phyloP scores from a whole-genome alignment of 2,329 filamentous ascomycete species.

The Helminthosporium solani region DNA sequence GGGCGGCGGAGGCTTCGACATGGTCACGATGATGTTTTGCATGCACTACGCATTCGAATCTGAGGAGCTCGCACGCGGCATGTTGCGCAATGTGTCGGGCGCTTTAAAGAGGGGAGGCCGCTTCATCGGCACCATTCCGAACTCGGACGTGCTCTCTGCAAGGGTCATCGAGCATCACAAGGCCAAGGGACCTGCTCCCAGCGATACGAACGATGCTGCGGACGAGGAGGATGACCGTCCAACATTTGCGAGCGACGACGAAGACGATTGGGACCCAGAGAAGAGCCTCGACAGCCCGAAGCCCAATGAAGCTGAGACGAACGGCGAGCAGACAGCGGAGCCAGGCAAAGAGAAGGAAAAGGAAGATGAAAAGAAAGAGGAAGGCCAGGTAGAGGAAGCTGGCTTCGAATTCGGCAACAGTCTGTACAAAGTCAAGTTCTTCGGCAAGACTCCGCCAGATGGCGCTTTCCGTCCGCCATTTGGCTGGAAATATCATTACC shows the following conservation, averaged over 20 bases:
- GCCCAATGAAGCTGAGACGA: slow-evolving; percentile 41
- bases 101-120: slow-evolving; percentile 89
- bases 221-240: slow-evolving; percentile 37
- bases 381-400: slow-evolving; percentile 50
- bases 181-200: slow-evolving; percentile 40
- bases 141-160: slow-evolving; percentile 83
- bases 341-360: slow-evolving; percentile 21
- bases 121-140: slow-evolving; percentile 95
- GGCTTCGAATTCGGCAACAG: slow-evolving; percentile 84
- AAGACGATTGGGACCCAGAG: slow-evolving; percentile 47
- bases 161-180: slow-evolving; percentile 77
- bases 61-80: slow-evolving; percentile 83
- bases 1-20: slow-evolving; percentile 80
- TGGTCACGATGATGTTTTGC: slow-evolving; percentile 98
- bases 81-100: slow-evolving; percentile 91
- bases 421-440: slow-evolving; percentile 89
- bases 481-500: slow-evolving; percentile 98
- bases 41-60: slow-evolving; percentile 98
- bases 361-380: slow-evolving; percentile 32
- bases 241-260: slow-evolving; percentile 40
- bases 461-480: slow-evolving; percentile 92
- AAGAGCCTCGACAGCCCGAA: slow-evolving; percentile 45
- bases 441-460: slow-evolving; percentile 76
- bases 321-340: slow-evolving; percentile 22
- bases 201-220: slow-evolving; percentile 33